These are phyloP conservation scores for Rubia occidens DNA, from an alignment of 305 asterid species.

Conservation along the genomic window DNA sequence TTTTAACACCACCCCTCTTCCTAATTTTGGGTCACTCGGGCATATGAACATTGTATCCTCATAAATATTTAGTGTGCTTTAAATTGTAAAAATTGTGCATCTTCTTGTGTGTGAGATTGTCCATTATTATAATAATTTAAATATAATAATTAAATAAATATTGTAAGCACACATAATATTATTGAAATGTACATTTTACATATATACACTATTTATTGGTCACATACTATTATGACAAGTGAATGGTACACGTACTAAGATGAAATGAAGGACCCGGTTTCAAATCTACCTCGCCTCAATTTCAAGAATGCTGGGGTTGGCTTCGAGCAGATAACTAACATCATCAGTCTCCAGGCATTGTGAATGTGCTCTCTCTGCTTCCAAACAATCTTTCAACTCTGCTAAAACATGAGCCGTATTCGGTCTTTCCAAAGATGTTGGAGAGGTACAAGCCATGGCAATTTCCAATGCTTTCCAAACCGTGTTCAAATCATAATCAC, in stretches of 20 bases:
- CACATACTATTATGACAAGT: not conserved
- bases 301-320: not conserved
- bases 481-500: conserved; percentile 12
- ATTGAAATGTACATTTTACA: no score
- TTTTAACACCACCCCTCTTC: no score
- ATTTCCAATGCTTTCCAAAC: conserved; percentile 19
- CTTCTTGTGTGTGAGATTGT: no score
- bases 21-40: no score
- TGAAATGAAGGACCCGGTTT: not conserved
- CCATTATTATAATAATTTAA: no score
- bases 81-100: no score
- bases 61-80: no score
- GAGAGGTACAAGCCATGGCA: conserved; percentile 29
- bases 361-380: not conserved
- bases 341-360: conserved; percentile 5
- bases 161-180: no score
- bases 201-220: no score
- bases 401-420: conserved; percentile 24
- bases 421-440: conserved; percentile 20
- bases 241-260: not conserved
- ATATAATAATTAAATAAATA: no score
- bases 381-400: conserved; percentile 15
- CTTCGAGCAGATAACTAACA: not conserved
- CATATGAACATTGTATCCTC: no score
- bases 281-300: conserved; percentile 1